Percentiles rank a stretch among this genome's conserved stretches.
These are phyloP conservation scores for Fusarium devonianum DNA, from an alignment of 2,329 filamentous ascomycete species.

Conservation along the genomic window DNA sequence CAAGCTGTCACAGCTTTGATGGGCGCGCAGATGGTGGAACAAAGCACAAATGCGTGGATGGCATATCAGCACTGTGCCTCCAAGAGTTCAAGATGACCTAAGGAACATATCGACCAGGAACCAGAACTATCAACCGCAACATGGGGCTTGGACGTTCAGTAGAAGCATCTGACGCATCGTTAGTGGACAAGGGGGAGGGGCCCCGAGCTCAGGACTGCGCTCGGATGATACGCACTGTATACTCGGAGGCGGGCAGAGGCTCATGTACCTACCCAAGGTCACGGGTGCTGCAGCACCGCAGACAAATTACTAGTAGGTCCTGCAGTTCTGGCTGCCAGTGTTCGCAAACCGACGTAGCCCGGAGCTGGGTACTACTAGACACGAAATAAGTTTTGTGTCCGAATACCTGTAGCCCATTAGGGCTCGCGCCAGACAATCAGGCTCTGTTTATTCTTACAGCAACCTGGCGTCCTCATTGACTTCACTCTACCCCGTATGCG, in stretches of 20 bases:
- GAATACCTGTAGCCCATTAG: too few relatives aligned
- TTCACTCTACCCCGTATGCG: conserved; percentile 17
- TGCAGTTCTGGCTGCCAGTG: conserved; percentile 24
- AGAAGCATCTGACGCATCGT: conserved; percentile 24
- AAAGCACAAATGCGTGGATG: conserved; percentile 7
- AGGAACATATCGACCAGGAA: conserved; percentile 4
- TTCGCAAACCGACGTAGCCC: not conserved
- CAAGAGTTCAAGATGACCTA: conserved; percentile 8
- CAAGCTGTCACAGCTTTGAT: conserved; percentile 3
- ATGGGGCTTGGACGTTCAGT: conserved; percentile 10
- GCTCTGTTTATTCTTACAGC: not conserved
- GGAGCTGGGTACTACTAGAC: not conserved
- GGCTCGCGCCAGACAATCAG: not conserved
- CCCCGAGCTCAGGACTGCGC: conserved; percentile 41
- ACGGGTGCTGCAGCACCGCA: not conserved
- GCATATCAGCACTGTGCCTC: too few relatives aligned
- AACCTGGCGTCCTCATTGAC: conserved; percentile 4
- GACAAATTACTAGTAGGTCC: too few relatives aligned
- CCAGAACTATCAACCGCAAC: conserved; percentile 24
- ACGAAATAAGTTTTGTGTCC: not conserved
- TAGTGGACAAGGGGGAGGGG: conserved; percentile 21
- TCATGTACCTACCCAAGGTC: conserved; percentile 18
- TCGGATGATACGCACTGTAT: conserved; percentile 36
- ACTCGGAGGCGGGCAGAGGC: conserved; percentile 21
- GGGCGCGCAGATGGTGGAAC: conserved; percentile 4